Evolutionary conservation across 805 yeast genomes (phyloP).

Genomic region (Candida succiphila): DNA sequence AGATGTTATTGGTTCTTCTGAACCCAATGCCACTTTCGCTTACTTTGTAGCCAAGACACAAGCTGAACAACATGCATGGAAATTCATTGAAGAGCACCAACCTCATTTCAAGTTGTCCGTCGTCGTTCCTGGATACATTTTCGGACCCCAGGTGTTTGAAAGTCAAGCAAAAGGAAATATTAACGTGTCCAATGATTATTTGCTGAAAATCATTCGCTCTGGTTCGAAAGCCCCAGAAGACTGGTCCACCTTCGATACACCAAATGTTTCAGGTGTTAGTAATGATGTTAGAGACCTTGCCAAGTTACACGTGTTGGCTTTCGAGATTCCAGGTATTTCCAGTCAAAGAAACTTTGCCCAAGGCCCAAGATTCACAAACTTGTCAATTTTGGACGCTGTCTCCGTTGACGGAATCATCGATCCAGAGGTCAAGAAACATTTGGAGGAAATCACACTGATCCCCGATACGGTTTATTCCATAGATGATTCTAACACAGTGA

Average conservation of each 20-base stretch:
- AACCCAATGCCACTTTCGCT: slow-evolving; percentile 15
- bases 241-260: slow-evolving; percentile 17
- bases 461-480: too few relatives aligned
- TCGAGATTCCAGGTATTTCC: slow-evolving; percentile 18
- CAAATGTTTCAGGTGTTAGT: slow-evolving; percentile 21
- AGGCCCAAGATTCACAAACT: too few relatives aligned
- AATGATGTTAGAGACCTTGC: slow-evolving; percentile 34
- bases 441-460: too few relatives aligned
- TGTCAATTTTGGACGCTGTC: too few relatives aligned
- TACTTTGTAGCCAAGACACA: slow-evolving; percentile 31
- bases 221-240: slow-evolving; percentile 17
- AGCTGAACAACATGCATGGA: slow-evolving; percentile 36
- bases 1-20: slow-evolving; percentile 2
- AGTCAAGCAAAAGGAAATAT: slow-evolving; percentile 44
- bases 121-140: slow-evolving; percentile 25
- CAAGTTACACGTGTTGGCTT: slow-evolving; percentile 26
- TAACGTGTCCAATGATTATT: slow-evolving; percentile 27
- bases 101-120: slow-evolving; percentile 22
- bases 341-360: slow-evolving; percentile 17
- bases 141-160: slow-evolving; percentile 34
- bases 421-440: too few relatives aligned
- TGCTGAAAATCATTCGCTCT: slow-evolving; percentile 29
- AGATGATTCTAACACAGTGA: too few relatives aligned
- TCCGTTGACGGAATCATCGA: too few relatives aligned
- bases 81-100: slow-evolving; percentile 21